These are phyloP conservation scores for Pugionium cornutum DNA, from an alignment of 345 rosid species.

Conservation along the genomic window DNA sequence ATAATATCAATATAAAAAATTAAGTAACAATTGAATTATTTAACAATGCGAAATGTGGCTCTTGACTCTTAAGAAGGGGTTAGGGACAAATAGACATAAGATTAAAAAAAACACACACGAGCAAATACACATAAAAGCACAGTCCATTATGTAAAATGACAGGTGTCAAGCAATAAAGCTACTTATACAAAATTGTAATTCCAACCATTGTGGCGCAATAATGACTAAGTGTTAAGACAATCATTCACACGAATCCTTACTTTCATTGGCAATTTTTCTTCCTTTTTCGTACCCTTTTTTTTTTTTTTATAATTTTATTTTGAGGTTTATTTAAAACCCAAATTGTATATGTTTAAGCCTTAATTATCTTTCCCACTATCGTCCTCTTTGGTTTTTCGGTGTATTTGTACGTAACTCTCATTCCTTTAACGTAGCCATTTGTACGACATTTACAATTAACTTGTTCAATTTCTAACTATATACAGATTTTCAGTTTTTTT, in stretches of 20 bases:
- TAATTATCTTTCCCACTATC: constrained; percentile 43
- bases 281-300: constrained; percentile 13
- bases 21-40: not conserved
- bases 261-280: constrained; percentile 48
- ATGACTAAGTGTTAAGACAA: constrained; percentile 47
- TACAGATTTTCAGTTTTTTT: not conserved
- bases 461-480: not conserved
- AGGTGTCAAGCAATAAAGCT: constrained; percentile 60
- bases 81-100: constrained; percentile 26
- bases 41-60: constrained; percentile 19
- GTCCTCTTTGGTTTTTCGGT: constrained; percentile 12
- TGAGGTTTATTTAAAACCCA: not conserved
- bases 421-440: constrained; percentile 25
- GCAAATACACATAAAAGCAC: constrained; percentile 21
- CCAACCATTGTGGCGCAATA: constrained; percentile 36
- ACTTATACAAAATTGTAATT: constrained; percentile 39
- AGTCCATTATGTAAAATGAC: constrained; percentile 37
- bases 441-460: not conserved
- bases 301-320: constrained; percentile 37
- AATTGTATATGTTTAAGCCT: constrained; percentile 11
- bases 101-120: constrained; percentile 21
- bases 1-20: not conserved
- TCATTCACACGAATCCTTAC: constrained; percentile 48
- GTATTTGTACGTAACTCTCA: constrained; percentile 36
- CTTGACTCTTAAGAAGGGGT: constrained; percentile 30